Conservation (phyloP, 1,284 basidiomycete genomes). For the Melampsora larici-populina region DNA sequence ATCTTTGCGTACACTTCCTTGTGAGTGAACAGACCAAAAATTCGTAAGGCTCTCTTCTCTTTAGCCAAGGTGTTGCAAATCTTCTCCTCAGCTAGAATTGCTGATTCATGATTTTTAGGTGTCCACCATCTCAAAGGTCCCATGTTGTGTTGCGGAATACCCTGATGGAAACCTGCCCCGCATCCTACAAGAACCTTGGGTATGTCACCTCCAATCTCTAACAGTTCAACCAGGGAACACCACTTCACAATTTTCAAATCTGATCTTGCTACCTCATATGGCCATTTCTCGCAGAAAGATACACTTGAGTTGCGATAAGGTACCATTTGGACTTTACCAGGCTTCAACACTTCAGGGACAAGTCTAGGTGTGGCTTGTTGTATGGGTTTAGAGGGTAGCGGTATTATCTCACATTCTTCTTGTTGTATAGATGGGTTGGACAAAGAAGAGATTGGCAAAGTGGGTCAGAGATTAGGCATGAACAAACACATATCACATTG, state of each 20-base stretch:
- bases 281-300: neutral
- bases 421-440: too few species aligned
- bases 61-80: neutral
- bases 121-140: neutral
- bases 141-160: neutral
- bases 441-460: too few species aligned
- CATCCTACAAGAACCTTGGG: neutral
- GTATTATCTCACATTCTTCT: too few species aligned
- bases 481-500: too few species aligned
- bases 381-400: too few species aligned
- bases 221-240: neutral
- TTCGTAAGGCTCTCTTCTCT: neutral
- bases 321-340: too few species aligned
- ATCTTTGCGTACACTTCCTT: neutral
- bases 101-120: too few species aligned
- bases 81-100: neutral
- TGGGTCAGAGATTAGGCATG: too few species aligned
- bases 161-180: neutral
- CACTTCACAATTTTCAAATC: neutral
- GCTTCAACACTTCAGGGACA: too few species aligned
- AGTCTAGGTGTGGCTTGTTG: too few species aligned
- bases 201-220: neutral
- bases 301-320: too few species aligned
- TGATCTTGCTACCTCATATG: neutral
- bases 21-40: conserved; percentile 6